A percentile compares a stretch with the other conserved stretches of the same genome.
These are phyloP conservation scores for Fraxinus sp. DNA, from an alignment of 305 asterid genomes.

Conservation along the genomic window DNA sequence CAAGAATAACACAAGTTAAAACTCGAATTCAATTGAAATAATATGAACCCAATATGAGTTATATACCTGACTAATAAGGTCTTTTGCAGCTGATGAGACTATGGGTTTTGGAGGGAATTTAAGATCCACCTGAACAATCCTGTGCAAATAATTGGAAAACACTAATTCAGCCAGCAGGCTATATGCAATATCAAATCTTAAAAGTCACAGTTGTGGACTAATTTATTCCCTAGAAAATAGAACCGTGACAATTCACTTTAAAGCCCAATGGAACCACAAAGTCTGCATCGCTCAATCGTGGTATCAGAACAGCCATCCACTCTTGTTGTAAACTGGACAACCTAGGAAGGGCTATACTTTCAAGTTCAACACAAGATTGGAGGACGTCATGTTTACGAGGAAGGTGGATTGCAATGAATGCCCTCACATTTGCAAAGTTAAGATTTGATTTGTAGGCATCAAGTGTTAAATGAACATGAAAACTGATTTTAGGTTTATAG, in stretches of 20 bases:
- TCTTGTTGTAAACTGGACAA: neutral
- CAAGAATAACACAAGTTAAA: neutral
- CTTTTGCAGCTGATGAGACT: constrained; percentile 82
- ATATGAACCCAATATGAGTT: neutral
- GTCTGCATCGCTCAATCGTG: neutral
- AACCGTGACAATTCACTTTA: neutral
- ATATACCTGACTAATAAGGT: constrained; percentile 80
- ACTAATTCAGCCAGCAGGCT: neutral
- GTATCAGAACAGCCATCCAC: neutral
- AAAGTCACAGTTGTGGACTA: neutral
- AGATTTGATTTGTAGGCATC: neutral
- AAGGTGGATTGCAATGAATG: neutral
- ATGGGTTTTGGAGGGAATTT: constrained; percentile 85
- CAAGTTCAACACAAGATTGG: neutral
- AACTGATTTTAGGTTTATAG: neutral
- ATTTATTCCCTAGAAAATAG: neutral
- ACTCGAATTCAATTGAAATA: neutral
- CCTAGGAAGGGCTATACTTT: neutral
- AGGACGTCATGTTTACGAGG: neutral
- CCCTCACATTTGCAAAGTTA: neutral
- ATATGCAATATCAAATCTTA: neutral
- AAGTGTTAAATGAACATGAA: neutral
- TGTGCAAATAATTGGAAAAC: constrained; percentile 24
- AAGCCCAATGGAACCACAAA: neutral
- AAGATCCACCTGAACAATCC: constrained; percentile 89